Conservation (phyloP, 2,329 filamentous ascomycete genomes). For the Colletotrichum musicola region DNA sequence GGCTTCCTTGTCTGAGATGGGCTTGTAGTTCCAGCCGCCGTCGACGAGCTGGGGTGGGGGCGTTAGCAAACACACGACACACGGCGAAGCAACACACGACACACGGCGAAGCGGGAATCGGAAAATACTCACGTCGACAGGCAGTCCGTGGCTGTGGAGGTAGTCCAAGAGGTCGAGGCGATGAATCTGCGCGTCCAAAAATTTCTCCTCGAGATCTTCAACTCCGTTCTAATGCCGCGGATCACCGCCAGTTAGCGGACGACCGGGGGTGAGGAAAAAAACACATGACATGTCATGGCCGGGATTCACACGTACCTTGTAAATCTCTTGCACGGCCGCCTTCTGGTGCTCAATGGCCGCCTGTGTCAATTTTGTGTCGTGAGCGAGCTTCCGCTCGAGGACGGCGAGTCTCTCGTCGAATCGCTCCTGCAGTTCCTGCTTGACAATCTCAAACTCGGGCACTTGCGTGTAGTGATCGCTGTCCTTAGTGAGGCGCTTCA, state of each 20-base stretch:
- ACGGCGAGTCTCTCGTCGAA: conserved; percentile 48
- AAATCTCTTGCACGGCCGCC: conserved; percentile 50
- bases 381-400: conserved; percentile 46
- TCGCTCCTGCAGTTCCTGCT: conserved; percentile 59
- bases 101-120: conserved; percentile 16
- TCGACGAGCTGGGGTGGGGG: conserved; percentile 53
- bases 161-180: conserved; percentile 60
- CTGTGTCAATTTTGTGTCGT: conserved; percentile 46
- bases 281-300: conserved; percentile 37
- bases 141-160: conserved; percentile 58
- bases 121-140: conserved; percentile 60
- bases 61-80: conserved; percentile 40
- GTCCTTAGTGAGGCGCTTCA: conserved; percentile 69
- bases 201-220: conserved; percentile 55
- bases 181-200: conserved; percentile 60
- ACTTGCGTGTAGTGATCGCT: conserved; percentile 65
- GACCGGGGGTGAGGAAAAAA: conserved; percentile 24
- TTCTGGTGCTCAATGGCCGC: conserved; percentile 55
- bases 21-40: conserved; percentile 59
- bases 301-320: conserved; percentile 51
- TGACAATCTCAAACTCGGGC: conserved; percentile 65
- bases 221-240: conserved; percentile 50
- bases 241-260: conserved; percentile 30
- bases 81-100: conserved; percentile 23
- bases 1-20: conserved; percentile 58